Evolutionary conservation across 1,139 yeast species (phyloP), one percentile per base, ranked within the genome.

Genomic region (Pneumocystis oryctolagi): DNA sequence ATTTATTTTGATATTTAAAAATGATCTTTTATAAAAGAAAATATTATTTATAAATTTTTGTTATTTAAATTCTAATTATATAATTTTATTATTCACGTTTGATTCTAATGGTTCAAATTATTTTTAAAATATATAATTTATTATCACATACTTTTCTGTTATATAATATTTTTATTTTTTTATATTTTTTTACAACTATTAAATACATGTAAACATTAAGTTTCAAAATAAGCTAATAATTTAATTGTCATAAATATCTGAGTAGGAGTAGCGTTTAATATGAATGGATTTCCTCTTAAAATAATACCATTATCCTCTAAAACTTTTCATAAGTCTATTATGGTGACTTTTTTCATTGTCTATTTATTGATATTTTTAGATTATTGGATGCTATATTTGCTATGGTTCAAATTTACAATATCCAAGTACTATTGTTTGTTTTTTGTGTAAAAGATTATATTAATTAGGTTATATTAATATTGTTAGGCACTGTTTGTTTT

Each of bases 341-440:
- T 25, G n/a, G n/a, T 25, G n/a, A 25, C 4, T 20, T 42, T 20
- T 18, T 47, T 47, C 30, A 25, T 47, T 47, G 12, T 47, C 14
- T 47, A 25, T 47, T 20, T 42, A 42, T 47, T 47, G 25, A 47
- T 47, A 9, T 47, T 47, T 25, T 9, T 20, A 47, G n/a, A 47
- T 57, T 56, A 56, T 56, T 57, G 37, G 6, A 20, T 1, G 2
- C 9, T 67, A 69, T 62, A 64, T 65, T 63, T 66, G 67, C 62
- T 67, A 68, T 47, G 59, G 64, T 25, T 62, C 67, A 5, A 63
- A 65, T 14, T 63, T 67, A 31, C 58, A 63, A 14, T 67, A 62
- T 35, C 67, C 68, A 3, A 53, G 59, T 6, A 39, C 62, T 5
- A 62, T 63, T 20, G 62, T 64, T 5, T 67, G 68, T 58, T 67